Evolutionary conservation across 1,139 yeast species (phyloP), one percentile per base, ranked within the genome.

Genomic region (Pichia sp.): DNA sequence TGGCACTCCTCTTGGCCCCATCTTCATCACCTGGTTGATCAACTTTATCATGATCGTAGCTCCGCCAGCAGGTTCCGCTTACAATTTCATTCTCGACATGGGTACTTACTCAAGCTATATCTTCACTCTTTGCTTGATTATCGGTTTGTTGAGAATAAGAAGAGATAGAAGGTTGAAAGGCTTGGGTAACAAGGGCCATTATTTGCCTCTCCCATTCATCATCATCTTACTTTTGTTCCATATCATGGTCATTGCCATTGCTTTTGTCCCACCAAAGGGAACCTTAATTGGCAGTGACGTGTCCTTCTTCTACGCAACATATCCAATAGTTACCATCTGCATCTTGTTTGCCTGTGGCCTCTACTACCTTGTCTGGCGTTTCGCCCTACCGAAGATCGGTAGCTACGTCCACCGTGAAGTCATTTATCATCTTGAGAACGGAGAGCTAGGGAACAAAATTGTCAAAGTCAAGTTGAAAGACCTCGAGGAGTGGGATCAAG

Each of bases 61-160:
- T 10, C 79, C 79, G 16, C 72, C 72, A n/a, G 73, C 78, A 2
- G 80, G 80, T 34, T 76, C 73, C 59, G 79, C 80, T 5, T 76
- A 74, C 59, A 75, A 75, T 59, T 75, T 76, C 50, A 70, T 76
- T 48, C 64, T 66, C 15, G 66, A 67, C 50, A 57, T 69, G 55
- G 70, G 70, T 19, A 59, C 70, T 1, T 75, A 73, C 60, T 64
- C 75, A 5, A 62, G 67, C 30, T 69, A 73, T 56, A 67, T 76
- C 49, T 75, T 76, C 66, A 70, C 70, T 51, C 59, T 73, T 31
- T 62, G 71, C 26, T 63, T 74, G 50, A 70, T 70, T 16, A 59
- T 73, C 47, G 79, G 79, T 0, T 60, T 75, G 47, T 51, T 75
- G 45, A 62, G 63, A 32, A 67, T 74, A 15, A 69, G 79, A 64